Percentiles rank a stretch among this genome's conserved stretches.
phyloP scores from a whole-genome alignment of 345 rosid species.

The Geranium rotundifolium region DNA sequence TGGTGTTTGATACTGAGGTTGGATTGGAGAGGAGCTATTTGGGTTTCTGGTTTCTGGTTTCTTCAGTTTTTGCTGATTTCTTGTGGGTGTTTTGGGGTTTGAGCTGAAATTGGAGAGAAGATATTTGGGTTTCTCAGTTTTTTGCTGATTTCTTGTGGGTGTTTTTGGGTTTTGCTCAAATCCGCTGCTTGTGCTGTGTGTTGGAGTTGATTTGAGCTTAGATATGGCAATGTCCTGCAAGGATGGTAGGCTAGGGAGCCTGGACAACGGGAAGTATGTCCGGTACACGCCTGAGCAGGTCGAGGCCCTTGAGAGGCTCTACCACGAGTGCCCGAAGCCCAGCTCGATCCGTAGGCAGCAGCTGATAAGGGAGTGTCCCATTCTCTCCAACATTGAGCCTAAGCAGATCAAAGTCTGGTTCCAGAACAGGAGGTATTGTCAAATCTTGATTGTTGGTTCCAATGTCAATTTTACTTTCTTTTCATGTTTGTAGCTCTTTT shows the following conservation, averaged over 20 bases:
- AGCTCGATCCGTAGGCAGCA: slow-evolving; percentile 98
- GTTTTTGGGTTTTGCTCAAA: neutral
- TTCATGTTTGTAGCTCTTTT: neutral
- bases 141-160: slow-evolving; percentile 2
- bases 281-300: slow-evolving; percentile 99
- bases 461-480: neutral
- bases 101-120: neutral
- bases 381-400: slow-evolving; percentile 97
- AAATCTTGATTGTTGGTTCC: neutral
- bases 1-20: slow-evolving; percentile 53
- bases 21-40: slow-evolving; percentile 14
- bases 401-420: slow-evolving; percentile 99
- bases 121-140: slow-evolving; percentile 1
- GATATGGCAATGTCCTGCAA: slow-evolving; percentile 83
- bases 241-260: slow-evolving; percentile 62
- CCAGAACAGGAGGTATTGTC: slow-evolving; percentile 83
- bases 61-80: neutral
- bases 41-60: neutral
- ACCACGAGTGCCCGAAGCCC: slow-evolving; percentile 98
- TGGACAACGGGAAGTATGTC: slow-evolving; percentile 97
- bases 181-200: slow-evolving; percentile 7
- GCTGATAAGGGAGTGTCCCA: slow-evolving; percentile 95
- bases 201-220: slow-evolving; percentile 15
- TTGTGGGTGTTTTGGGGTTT: slow-evolving; percentile 6
- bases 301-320: slow-evolving; percentile 98